phyloP scores from a whole-genome alignment of 176 grass and related monocot genomes.

The Rhynchospora pubera region DNA sequence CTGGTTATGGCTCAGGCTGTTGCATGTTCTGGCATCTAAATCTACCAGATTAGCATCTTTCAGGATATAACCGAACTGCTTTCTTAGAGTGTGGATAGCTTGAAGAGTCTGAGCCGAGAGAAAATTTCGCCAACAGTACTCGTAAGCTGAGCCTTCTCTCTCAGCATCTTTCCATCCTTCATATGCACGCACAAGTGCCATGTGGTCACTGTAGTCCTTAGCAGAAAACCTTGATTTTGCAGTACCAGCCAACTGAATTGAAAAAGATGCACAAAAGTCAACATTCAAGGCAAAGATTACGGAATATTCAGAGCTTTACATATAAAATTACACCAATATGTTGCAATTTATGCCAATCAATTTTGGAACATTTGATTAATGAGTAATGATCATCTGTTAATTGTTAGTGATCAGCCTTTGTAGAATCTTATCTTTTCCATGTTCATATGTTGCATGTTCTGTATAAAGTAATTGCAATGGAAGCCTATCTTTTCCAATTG shows the following conservation, averaged over 20 bases:
- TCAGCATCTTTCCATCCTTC: slow-evolving; percentile 99
- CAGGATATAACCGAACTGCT: slow-evolving; percentile 89
- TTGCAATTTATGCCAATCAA: neutral
- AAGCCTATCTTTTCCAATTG: neutral
- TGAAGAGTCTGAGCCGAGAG: slow-evolving; percentile 93
- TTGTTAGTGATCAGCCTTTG: neutral
- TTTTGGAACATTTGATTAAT: neutral
- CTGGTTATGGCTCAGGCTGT: slow-evolving; percentile 94
- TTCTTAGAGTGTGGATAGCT: slow-evolving; percentile 86
- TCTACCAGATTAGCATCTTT: slow-evolving; percentile 80
- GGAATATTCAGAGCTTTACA: neutral
- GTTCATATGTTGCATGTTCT: neutral
- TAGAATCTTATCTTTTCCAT: neutral
- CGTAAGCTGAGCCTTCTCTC: slow-evolving; percentile 85
- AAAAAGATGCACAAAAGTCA: neutral
- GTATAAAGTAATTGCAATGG: neutral
- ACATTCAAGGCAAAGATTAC: neutral
- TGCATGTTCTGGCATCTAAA: slow-evolving; percentile 51
- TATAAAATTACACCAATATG: neutral
- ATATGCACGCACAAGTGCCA: slow-evolving; percentile 89
- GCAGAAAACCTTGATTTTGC: slow-evolving; percentile 96
- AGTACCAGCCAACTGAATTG: slow-evolving; percentile 74
- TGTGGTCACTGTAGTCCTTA: slow-evolving; percentile 98
- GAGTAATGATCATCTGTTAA: neutral
- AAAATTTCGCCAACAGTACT: slow-evolving; percentile 97